These are phyloP conservation scores for Hymenoscyphus fructigenus DNA, from an alignment of 2,329 filamentous ascomycete genomes.

Conservation along the genomic window DNA sequence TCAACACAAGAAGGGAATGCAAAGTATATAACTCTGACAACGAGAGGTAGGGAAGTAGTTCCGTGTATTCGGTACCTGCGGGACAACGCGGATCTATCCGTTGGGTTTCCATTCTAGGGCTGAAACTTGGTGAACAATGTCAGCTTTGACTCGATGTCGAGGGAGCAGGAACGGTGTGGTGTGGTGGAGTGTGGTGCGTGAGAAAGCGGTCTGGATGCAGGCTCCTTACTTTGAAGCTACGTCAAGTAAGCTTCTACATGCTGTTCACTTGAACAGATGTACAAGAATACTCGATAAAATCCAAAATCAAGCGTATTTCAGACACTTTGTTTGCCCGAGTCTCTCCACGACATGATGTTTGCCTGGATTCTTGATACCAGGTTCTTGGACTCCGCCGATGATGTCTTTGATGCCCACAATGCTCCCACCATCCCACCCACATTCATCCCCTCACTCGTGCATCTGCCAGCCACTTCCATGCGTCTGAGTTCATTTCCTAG, in stretches of 20 bases:
- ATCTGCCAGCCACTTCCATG: conserved; percentile 7
- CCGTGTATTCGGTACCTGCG: background rate
- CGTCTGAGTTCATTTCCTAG: conserved; percentile 19
- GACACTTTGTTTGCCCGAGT: background rate
- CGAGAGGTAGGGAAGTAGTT: background rate
- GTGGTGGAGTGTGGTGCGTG: background rate
- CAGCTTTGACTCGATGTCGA: background rate
- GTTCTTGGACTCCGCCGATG: conserved; percentile 1
- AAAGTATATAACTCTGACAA: background rate
- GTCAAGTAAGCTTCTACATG: background rate
- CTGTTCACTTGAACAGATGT: background rate
- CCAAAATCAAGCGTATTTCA: background rate
- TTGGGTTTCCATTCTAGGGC: conserved; percentile 1
- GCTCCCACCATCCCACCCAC: conserved; percentile 1
- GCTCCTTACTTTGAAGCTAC: background rate
- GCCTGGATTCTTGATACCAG: background rate
- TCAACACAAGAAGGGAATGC: conserved; percentile 14
- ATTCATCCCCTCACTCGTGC: conserved; percentile 5
- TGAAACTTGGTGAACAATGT: conserved; percentile 5
- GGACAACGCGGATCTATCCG: conserved; percentile 4
- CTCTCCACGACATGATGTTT: background rate
- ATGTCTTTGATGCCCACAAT: conserved; percentile 1
- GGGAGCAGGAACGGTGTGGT: background rate
- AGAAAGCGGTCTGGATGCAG: conserved; percentile 3
- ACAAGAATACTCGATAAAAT: background rate